Percentiles rank a stretch among this genome's conserved stretches.
Conservation (phyloP, 2,329 filamentous ascomycete genomes). For the Talaromyces sp. region DNA sequence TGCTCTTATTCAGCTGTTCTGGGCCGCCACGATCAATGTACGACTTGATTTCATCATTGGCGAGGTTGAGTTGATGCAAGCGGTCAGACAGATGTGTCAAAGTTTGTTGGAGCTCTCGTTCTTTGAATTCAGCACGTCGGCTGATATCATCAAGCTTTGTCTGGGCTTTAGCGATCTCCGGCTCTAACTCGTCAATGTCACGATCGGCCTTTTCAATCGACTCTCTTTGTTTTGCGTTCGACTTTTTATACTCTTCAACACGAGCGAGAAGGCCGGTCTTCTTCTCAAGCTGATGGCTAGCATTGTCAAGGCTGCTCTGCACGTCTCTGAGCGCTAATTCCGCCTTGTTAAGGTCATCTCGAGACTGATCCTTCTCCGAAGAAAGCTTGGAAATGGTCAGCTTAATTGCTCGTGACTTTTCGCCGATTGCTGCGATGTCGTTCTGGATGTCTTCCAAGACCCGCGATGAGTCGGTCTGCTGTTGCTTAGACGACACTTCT, state of each 20-base stretch:
- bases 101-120: slow-evolving; percentile 67
- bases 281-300: slow-evolving; percentile 73
- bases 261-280: slow-evolving; percentile 68
- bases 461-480: slow-evolving; percentile 60
- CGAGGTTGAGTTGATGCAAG: slow-evolving; percentile 70
- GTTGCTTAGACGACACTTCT: slow-evolving; percentile 71
- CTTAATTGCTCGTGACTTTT: slow-evolving; percentile 64
- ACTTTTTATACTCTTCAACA: slow-evolving; percentile 68
- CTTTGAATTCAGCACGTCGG: slow-evolving; percentile 66
- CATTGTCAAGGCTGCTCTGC: slow-evolving; percentile 66
- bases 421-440: slow-evolving; percentile 63
- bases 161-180: slow-evolving; percentile 71
- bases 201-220: slow-evolving; percentile 66
- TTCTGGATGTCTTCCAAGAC: slow-evolving; percentile 82
- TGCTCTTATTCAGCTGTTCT: slow-evolving; percentile 65
- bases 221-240: slow-evolving; percentile 66
- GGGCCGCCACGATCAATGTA: slow-evolving; percentile 76
- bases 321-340: slow-evolving; percentile 76
- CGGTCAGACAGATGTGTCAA: slow-evolving; percentile 70
- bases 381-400: slow-evolving; percentile 62
- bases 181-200: slow-evolving; percentile 70
- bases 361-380: slow-evolving; percentile 67
- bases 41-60: slow-evolving; percentile 72
- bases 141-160: slow-evolving; percentile 73
- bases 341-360: slow-evolving; percentile 63